These are phyloP conservation scores for Senecio squalidus DNA, from an alignment of 140 eudicot species.

Conservation along the genomic window DNA sequence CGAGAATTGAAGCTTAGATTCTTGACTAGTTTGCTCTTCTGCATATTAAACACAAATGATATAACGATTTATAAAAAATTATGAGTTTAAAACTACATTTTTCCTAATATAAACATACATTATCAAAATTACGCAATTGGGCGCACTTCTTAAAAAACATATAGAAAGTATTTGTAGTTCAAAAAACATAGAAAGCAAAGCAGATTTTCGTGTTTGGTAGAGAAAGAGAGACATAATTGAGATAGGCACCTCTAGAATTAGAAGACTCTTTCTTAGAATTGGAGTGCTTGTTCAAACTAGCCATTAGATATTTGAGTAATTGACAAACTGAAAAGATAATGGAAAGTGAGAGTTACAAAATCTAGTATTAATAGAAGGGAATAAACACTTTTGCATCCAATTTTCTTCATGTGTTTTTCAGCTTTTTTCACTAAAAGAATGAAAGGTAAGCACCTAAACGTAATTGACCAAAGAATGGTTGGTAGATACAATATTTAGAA, in stretches of 20 bases:
- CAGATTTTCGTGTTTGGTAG: background rate
- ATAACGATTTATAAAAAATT: background rate
- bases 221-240: background rate
- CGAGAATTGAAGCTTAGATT: constrained; percentile 28
- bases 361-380: constrained; percentile 3
- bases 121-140: no score
- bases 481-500: constrained; percentile 11
- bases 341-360: background rate
- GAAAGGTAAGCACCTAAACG: constrained; percentile 24
- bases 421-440: background rate
- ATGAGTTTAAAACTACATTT: no score
- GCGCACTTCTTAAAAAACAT: no score
- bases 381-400: background rate
- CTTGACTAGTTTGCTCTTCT: constrained; percentile 22
- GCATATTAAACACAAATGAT: background rate
- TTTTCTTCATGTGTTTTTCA: constrained; percentile 1
- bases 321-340: background rate
- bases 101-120: no score
- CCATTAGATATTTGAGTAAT: constrained; percentile 11
- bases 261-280: constrained; percentile 14
- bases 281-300: constrained; percentile 17
- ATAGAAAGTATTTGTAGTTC: background rate
- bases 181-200: no score
- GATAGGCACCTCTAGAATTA: constrained; percentile 20
- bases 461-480: constrained; percentile 19